phyloP scores from a whole-genome alignment of 106 monocot genomes.

The Gastrodia elata region DNA sequence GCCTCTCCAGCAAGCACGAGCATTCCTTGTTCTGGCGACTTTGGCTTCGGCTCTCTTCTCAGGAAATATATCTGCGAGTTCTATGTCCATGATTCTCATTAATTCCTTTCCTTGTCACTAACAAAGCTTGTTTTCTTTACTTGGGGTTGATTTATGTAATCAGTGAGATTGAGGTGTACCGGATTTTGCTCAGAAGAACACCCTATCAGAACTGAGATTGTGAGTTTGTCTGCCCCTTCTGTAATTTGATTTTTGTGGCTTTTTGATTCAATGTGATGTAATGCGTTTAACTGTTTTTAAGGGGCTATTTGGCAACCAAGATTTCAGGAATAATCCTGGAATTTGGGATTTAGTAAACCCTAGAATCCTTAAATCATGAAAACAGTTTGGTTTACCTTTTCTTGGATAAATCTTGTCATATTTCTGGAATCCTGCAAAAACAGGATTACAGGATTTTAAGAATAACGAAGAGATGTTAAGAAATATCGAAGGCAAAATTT shows the following conservation, averaged over 20 bases:
- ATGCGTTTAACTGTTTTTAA: neutral
- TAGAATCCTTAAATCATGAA: too few relatives aligned
- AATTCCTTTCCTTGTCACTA: neutral
- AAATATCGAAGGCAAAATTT: too few relatives aligned
- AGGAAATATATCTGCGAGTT: conserved; percentile 9
- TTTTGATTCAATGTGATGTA: neutral
- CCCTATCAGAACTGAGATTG: conserved; percentile 60
- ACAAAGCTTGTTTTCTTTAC: neutral
- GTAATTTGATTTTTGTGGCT: neutral
- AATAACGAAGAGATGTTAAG: too few relatives aligned
- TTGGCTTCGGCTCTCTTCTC: conserved; percentile 49
- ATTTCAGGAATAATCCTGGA: too few relatives aligned
- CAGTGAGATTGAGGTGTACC: conserved; percentile 70
- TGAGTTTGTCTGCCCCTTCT: conserved; percentile 20
- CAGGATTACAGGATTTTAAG: too few relatives aligned
- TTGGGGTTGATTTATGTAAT: conserved; percentile 1
- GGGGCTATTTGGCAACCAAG: too few relatives aligned
- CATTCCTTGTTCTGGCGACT: conserved; percentile 61
- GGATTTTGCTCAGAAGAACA: conserved; percentile 65
- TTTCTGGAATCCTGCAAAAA: too few relatives aligned
- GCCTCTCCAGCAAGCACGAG: conserved; percentile 66
- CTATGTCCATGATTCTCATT: neutral
- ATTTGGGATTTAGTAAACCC: too few relatives aligned
- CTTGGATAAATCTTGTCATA: too few relatives aligned
- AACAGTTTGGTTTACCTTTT: too few relatives aligned